Base-by-base conservation (phyloP, 441 rosid species). In the Bruguiera hainesii region DNA sequence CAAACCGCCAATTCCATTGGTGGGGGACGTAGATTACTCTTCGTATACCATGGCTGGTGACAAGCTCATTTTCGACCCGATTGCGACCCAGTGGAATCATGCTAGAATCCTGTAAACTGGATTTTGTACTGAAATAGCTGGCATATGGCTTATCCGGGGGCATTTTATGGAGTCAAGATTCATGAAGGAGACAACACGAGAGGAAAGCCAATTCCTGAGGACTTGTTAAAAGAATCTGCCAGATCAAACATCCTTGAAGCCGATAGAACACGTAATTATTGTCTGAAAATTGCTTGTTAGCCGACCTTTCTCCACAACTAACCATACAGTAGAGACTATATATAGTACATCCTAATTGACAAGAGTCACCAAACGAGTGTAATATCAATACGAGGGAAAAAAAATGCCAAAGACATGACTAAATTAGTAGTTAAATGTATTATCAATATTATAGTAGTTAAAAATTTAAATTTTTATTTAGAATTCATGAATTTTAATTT, bases 101-200 rank as follows among this genome's bases (percentile, higher is more conserved):
- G 19, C 61, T 53, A 58, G 42, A 67, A 66, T 29, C 52, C 51
- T 52, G 39, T 60, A 55, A n/a, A 52, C 66, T 61, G 66, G 63
- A 66, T 29, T 61, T 56, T 33, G 67, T 42, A 67, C 67, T 55
- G 31, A 23, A 56, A 64, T 46, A 67, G 76, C 71, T 72, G 71
- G 63, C 76, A 42, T 48, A 52, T 60, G 18, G 35, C 64, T 67
- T 55, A 3, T 42, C 4, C 23, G 58, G 18, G 58, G 67, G 60
- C 63, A 15, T 71, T 66, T 66, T 57, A 16, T 35, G 28, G 29
- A 21, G 71, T 52, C 65, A 2, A 23, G 59, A 60, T n/a, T 55
- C 67, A 46, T 55, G 13, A 33, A 33, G 29, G 29, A 53, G 30
- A 33, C 13, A 64, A 51, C 29, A 51, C 2, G 3, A 51, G n/a